Evolutionary conservation across 495 filamentous ascomycete species (phyloP), one percentile per base, ranked within the genome.

Genomic region (Xylaria acuta): DNA sequence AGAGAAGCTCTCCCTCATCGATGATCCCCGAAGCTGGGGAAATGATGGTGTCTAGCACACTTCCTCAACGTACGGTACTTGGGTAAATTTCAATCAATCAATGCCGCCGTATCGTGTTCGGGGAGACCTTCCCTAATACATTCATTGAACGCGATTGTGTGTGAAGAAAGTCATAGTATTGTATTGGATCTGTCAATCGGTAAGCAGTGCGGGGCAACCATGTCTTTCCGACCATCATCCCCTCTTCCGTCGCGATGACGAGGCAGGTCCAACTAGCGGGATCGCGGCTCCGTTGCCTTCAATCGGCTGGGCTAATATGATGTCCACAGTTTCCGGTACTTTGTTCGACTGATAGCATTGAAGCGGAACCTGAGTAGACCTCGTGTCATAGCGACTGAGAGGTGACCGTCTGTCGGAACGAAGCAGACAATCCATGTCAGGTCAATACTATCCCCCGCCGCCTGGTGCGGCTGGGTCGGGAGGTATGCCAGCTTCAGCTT

Each of bases 371-470:
- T 30, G 18, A 38, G 3, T 2, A 38, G 56, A 38, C 9, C 5
- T 64, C 20, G 30, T 32, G 9, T 65, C 14, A 40, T 18, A 51
- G 30, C 30, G 6, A 38, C 32, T 16, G 34, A 27, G 32, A 16
- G 43, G 18, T 34, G 11, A 40, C n/a, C 20, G 18, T 12, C 25
- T 27, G 9, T 27, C 30, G 22, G 11, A 43, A 34, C 45, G 27
- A 30, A 27, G 32, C 14, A 72, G 30, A 25, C 49, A 53, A 53
- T 43, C 54, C 18, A 60, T 79, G 77, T 75, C 77, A 49, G 41
- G 60, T 45, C 73, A 76, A 69, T 78, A 78, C 51, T 79, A 77
- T 75, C 74, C 76, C 5, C 77, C 78, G 38, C 78, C 78, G 64
- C 78, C 78, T 30, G 41, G 67, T 66, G 68, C 73, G 47, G 73